Conservation (phyloP, 148 eudicot genomes). For the Rhododendron simsii region DNA sequence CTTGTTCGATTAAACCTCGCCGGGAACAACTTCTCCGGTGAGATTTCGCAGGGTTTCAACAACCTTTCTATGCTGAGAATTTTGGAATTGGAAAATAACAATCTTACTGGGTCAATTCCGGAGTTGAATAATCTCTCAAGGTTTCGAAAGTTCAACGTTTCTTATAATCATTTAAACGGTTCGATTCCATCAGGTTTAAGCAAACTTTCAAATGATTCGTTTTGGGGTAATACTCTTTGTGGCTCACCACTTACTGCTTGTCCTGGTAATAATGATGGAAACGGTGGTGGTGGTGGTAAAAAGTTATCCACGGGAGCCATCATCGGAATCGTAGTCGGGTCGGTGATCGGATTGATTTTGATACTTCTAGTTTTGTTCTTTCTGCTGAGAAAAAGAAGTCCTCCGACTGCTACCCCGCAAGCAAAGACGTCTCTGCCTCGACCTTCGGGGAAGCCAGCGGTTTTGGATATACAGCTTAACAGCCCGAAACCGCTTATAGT, state of each 20-base stretch:
- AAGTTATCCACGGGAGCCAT: slow-evolving; percentile 34
- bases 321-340: slow-evolving; percentile 39
- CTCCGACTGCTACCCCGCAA: background rate
- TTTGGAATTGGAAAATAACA: slow-evolving; percentile 26
- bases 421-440: background rate
- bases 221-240: slow-evolving; percentile 28
- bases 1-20: slow-evolving; percentile 19
- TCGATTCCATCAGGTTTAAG: slow-evolving; percentile 17
- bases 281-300: background rate
- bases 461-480: background rate
- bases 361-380: slow-evolving; percentile 8
- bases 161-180: slow-evolving; percentile 30
- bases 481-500: slow-evolving; percentile 4
- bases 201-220: slow-evolving; percentile 3
- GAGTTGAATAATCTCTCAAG: slow-evolving; percentile 1
- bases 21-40: slow-evolving; percentile 26
- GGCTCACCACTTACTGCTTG: slow-evolving; percentile 29
- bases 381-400: slow-evolving; percentile 10
- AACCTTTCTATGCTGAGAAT: slow-evolving; percentile 14
- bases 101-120: slow-evolving; percentile 32
- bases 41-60: slow-evolving; percentile 19
- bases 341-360: slow-evolving; percentile 20
- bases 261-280: background rate
- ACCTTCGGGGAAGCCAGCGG: slow-evolving; percentile 5
- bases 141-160: slow-evolving; percentile 24